Evolutionary conservation across 2,329 filamentous ascomycete genomes (phyloP).

Genomic region (Tothia fuscella): DNA sequence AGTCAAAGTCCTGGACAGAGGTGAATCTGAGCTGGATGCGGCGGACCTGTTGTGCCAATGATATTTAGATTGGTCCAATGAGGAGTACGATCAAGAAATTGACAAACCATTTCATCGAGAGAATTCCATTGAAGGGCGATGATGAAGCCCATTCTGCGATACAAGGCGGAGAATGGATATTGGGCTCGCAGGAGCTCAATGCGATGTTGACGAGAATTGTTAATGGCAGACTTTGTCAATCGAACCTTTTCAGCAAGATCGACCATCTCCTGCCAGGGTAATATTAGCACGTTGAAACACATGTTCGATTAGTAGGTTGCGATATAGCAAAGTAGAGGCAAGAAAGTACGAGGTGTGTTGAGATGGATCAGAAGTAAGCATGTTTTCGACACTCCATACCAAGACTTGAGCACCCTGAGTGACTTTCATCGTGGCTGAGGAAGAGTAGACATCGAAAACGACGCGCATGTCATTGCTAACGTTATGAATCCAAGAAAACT

Average conservation of each 20-base stretch:
- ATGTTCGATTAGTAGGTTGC: constrained; percentile 9
- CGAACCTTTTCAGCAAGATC: constrained; percentile 19
- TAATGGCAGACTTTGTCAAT: constrained; percentile 12
- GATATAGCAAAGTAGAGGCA: constrained; percentile 1
- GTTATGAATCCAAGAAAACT: constrained; percentile 10
- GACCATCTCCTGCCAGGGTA: constrained; percentile 19
- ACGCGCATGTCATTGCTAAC: constrained; percentile 10
- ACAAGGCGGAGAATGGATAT: constrained; percentile 15
- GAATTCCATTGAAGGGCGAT: constrained; percentile 26
- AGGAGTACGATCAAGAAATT: constrained; percentile 10
- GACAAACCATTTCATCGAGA: constrained; percentile 11
- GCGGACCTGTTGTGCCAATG: constrained; percentile 22
- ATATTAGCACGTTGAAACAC: background rate
- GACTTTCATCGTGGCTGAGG: constrained; percentile 25
- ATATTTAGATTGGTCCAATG: constrained; percentile 1
- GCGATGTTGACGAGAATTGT: constrained; percentile 15
- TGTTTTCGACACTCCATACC: constrained; percentile 11
- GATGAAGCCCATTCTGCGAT: constrained; percentile 1
- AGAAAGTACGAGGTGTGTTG: background rate
- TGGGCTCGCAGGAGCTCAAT: constrained; percentile 25
- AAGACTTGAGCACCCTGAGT: constrained; percentile 21
- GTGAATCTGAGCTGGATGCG: constrained; percentile 34
- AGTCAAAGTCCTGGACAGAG: constrained; percentile 26
- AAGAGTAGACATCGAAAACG: constrained; percentile 13
- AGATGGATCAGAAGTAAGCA: background rate